Conservation (phyloP, 2,329 filamentous ascomycete species). For the Zymoseptoria ardabiliae region DNA sequence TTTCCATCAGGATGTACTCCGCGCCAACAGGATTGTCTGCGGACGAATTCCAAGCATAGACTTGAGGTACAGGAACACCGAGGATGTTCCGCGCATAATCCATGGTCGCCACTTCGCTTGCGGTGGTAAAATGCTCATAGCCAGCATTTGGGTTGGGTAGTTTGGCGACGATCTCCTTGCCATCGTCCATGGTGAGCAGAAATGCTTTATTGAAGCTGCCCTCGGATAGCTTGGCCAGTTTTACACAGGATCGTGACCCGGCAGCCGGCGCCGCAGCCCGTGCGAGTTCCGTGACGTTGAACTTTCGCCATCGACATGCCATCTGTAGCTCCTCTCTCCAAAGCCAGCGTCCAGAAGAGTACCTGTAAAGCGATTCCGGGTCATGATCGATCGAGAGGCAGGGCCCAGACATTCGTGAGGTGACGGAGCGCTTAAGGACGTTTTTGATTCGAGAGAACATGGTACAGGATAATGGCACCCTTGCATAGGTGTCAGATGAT, state of each 20-base stretch:
- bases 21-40: slow-evolving; percentile 5
- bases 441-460: not conserved
- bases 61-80: slow-evolving; percentile 6
- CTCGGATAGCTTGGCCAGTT: slow-evolving; percentile 26
- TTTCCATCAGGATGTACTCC: slow-evolving; percentile 8
- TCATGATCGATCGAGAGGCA: not conserved
- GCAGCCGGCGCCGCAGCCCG: slow-evolving; percentile 22
- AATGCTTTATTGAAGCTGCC: slow-evolving; percentile 32
- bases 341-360: slow-evolving; percentile 6
- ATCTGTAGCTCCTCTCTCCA: slow-evolving; percentile 6
- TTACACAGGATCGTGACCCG: slow-evolving; percentile 22
- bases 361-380: slow-evolving; percentile 3
- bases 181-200: slow-evolving; percentile 32
- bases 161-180: slow-evolving; percentile 30
- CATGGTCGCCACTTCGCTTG: slow-evolving; percentile 19
- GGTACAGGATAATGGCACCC: too few relatives aligned
- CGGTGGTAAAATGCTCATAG: slow-evolving; percentile 28
- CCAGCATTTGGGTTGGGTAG: slow-evolving; percentile 34
- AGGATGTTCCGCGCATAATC: slow-evolving; percentile 3
- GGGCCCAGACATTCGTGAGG: not conserved
- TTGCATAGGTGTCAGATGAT: too few relatives aligned
- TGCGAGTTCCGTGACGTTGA: slow-evolving; percentile 27
- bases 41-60: slow-evolving; percentile 5
- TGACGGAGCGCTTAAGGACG: slow-evolving; percentile 2
- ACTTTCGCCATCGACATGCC: slow-evolving; percentile 16